Percentiles rank a stretch among this genome's conserved stretches.
Evolutionary conservation across 441 rosid species (phyloP).

Genomic region (Pelargonium australe): DNA sequence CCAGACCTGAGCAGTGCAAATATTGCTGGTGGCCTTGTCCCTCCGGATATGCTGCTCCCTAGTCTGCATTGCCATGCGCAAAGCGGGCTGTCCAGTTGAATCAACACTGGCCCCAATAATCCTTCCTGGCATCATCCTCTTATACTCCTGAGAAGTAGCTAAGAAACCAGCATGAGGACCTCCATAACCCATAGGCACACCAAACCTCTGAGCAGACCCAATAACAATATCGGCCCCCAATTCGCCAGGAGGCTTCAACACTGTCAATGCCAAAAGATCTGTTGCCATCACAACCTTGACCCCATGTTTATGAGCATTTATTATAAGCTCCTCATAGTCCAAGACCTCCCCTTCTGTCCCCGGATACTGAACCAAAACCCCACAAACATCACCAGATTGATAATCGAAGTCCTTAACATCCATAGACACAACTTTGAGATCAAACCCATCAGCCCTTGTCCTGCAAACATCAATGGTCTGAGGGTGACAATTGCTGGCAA

Average conservation of each 20-base stretch:
- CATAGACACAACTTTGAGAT: slow-evolving; percentile 54
- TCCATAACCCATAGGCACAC: slow-evolving; percentile 21
- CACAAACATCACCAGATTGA: slow-evolving; percentile 80
- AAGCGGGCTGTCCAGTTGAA: slow-evolving; percentile 13
- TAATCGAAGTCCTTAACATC: slow-evolving; percentile 77
- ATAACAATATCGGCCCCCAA: slow-evolving; percentile 20
- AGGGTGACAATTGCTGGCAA: slow-evolving; percentile 80
- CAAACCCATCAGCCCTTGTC: slow-evolving; percentile 89
- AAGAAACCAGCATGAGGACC: slow-evolving; percentile 22
- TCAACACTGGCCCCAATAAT: slow-evolving; percentile 18
- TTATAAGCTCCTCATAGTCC: slow-evolving; percentile 78
- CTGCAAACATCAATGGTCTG: slow-evolving; percentile 89
- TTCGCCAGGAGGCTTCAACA: slow-evolving; percentile 16
- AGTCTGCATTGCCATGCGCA: slow-evolving; percentile 20
- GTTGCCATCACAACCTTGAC: slow-evolving; percentile 98
- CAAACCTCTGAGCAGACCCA: slow-evolving; percentile 19
- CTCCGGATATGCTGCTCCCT: slow-evolving; percentile 27
- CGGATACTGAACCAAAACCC: slow-evolving; percentile 92
- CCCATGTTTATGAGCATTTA: slow-evolving; percentile 78
- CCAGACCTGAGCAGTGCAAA: slow-evolving; percentile 18
- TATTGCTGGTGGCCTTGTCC: slow-evolving; percentile 23
- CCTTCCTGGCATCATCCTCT: slow-evolving; percentile 25
- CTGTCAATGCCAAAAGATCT: slow-evolving; percentile 55
- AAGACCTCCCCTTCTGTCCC: slow-evolving; percentile 90
- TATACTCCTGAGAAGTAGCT: slow-evolving; percentile 17